Conservation (phyloP, 495 filamentous ascomycete species). For the Penicillium waksmanii region DNA sequence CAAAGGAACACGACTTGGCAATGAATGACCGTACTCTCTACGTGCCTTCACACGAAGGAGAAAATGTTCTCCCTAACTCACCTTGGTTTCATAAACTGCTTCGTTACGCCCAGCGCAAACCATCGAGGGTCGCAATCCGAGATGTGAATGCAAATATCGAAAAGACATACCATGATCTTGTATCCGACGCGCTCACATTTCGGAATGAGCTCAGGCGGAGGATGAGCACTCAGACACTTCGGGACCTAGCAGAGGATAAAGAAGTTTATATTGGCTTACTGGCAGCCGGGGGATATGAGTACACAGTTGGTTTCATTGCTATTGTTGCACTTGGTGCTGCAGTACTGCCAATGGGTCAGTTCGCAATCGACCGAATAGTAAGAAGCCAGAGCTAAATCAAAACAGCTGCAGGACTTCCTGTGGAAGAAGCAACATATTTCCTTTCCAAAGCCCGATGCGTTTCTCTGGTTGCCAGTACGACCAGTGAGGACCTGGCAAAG, state of each 20-base stretch:
- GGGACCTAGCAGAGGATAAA: constrained; percentile 32
- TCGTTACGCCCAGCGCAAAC: constrained; percentile 29
- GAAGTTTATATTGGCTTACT: constrained; percentile 52
- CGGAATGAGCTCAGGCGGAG: constrained; percentile 19
- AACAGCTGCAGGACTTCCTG: constrained; percentile 32
- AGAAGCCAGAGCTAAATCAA: not conserved
- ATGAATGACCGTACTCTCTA: constrained; percentile 30
- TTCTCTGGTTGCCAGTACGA: constrained; percentile 25
- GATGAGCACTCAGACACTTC: constrained; percentile 16
- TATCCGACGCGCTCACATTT: constrained; percentile 27
- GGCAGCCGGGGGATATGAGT: constrained; percentile 53
- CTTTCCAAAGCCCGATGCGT: constrained; percentile 36
- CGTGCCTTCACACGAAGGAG: constrained; percentile 32
- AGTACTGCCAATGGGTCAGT: constrained; percentile 37
- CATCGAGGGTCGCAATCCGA: constrained; percentile 27
- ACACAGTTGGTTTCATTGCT: constrained; percentile 48
- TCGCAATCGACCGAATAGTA: not conserved
- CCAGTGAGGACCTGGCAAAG: constrained; percentile 19
- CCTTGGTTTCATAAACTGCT: constrained; percentile 37
- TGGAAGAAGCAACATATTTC: constrained; percentile 51
- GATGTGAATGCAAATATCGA: constrained; percentile 34
- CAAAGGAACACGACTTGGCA: constrained; percentile 2
- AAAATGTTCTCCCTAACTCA: constrained; percentile 25
- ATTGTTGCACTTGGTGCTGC: constrained; percentile 50
- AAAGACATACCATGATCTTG: constrained; percentile 31